Conservation (phyloP, 2,329 filamentous ascomycete species). For the Phyllosticta paracitricarpa region DNA sequence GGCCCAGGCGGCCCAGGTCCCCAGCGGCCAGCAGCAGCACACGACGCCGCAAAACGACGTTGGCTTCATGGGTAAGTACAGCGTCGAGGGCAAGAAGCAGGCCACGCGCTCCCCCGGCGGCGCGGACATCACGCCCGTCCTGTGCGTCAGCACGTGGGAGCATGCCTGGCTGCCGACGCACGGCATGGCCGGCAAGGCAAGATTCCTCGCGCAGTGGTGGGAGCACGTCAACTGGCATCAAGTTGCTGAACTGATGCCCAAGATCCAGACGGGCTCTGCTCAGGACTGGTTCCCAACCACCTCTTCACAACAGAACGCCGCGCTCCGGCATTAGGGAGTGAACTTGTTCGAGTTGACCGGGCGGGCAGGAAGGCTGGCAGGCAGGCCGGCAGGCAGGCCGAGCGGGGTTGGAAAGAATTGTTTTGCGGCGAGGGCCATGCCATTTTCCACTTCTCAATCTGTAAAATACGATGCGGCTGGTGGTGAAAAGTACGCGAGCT, state of each 20-base stretch:
- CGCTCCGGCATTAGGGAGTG: too few species aligned
- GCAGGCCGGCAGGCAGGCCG: too few species aligned
- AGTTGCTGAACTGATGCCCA: conserved; percentile 35
- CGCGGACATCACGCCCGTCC: conserved; percentile 60
- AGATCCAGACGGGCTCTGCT: neutral
- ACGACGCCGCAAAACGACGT: conserved; percentile 24
- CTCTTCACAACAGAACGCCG: too few species aligned
- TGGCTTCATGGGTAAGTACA: conserved; percentile 29
- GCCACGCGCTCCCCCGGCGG: conserved; percentile 51
- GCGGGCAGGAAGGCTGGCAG: too few species aligned
- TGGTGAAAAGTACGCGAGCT: too few species aligned
- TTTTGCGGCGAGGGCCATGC: too few species aligned
- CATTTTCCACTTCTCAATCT: too few species aligned
- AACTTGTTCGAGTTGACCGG: too few species aligned
- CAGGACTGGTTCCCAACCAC: too few species aligned
- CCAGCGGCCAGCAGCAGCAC: neutral
- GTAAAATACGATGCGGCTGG: too few species aligned
- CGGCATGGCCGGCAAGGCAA: conserved; percentile 60
- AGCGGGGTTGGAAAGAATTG: too few species aligned
- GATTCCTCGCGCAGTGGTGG: conserved; percentile 80
- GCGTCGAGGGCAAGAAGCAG: conserved; percentile 19
- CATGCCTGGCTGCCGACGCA: conserved; percentile 86
- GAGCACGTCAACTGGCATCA: conserved; percentile 72
- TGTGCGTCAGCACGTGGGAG: conserved; percentile 96
- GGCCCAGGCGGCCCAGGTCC: neutral